Evolutionary conservation across 768 basidiomycete species (phyloP).

Genomic region (Asterophora parasitica): DNA sequence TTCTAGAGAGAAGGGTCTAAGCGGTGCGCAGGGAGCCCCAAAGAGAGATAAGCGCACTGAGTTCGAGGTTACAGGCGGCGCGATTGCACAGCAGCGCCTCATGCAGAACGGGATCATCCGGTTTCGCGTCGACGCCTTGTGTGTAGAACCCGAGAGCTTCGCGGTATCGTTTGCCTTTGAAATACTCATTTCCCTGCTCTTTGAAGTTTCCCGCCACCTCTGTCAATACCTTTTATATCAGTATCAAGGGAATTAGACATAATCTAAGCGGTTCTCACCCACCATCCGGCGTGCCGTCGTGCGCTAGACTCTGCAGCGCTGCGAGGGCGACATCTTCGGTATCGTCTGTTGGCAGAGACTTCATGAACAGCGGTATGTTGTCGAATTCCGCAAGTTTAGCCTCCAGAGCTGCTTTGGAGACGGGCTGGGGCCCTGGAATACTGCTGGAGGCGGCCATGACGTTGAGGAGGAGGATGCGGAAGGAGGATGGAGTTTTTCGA

Average conservation of each 20-base stretch:
- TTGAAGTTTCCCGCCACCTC: slow-evolving; percentile 93
- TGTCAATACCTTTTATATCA: slow-evolving; percentile 22
- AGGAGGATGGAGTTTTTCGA: too few species aligned
- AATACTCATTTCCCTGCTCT: slow-evolving; percentile 93
- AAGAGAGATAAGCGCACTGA: slow-evolving; percentile 45
- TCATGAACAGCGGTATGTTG: slow-evolving; percentile 89
- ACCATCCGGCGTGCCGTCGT: slow-evolving; percentile 96
- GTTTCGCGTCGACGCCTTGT: slow-evolving; percentile 83
- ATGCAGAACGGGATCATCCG: slow-evolving; percentile 50
- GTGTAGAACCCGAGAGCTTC: slow-evolving; percentile 90
- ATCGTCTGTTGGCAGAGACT: slow-evolving; percentile 68
- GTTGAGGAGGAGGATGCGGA: too few species aligned
- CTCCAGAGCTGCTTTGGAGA: slow-evolving; percentile 27
- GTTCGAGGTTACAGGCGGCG: slow-evolving; percentile 89
- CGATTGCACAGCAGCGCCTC: slow-evolving; percentile 83
- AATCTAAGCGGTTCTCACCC: slow-evolving; percentile 31
- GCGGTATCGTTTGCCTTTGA: slow-evolving; percentile 77
- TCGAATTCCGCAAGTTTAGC: slow-evolving; percentile 48
- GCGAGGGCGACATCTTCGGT: slow-evolving; percentile 62
- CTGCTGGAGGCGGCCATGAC: slow-evolving; percentile 18
- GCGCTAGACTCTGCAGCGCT: slow-evolving; percentile 78
- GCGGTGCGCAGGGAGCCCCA: neutral
- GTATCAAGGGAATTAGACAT: too few species aligned
- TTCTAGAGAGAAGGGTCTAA: slow-evolving; percentile 38
- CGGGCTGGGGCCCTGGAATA: slow-evolving; percentile 31